Evolutionary conservation across 2,329 filamentous ascomycete species (phyloP), one percentile per base, ranked within the genome.

Genomic region (Zymoseptoria crescenta): DNA sequence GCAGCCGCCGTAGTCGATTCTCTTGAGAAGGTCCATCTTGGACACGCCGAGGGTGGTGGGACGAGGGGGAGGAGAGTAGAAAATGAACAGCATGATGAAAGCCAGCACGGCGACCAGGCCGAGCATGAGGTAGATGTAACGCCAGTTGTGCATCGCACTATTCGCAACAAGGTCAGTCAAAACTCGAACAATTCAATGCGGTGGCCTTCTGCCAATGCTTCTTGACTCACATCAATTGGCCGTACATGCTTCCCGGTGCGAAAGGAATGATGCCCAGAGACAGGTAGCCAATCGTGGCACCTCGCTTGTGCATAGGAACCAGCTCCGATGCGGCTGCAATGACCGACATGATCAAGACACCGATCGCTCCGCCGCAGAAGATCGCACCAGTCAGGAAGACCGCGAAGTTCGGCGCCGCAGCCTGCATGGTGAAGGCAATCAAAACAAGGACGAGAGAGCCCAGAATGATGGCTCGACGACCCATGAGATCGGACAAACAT

Each of bases 321-420:
- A 88, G 77, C 69, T 89, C 86, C 2, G 83, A 82, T 0, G 85
- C 85, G 49, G 80, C 86, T 30, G 86, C 84, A n/a, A 89, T 59
- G 8, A 61, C 58, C 21, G 59, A 57, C 55, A 64, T 16, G 45
- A 58, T 53, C 49, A 62, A 58, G 13, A 57, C 55, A 19, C 59
- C 62, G 49, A 61, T 55, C 9, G 55, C 55, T 29, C 57, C 49
- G 3, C 59, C 59, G 19, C 45, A 41, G 29, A 60, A 16, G 9
- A 57, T 54, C 2, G 35, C 49, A 4, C 59, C 62, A 8, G 61
- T 53, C 6, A 64, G 55, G 41, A 58, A 64, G 20, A 55, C 50
- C 2, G 53, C 62, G 16, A 62, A 57, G 56, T 58, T 62, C 13
- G 57, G 59, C n/a, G 62, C 59, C 8, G 59, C 57, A 13, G 56